Conservation (phyloP, 2,329 filamentous ascomycete species). For the Orbilia brochopaga region DNA sequence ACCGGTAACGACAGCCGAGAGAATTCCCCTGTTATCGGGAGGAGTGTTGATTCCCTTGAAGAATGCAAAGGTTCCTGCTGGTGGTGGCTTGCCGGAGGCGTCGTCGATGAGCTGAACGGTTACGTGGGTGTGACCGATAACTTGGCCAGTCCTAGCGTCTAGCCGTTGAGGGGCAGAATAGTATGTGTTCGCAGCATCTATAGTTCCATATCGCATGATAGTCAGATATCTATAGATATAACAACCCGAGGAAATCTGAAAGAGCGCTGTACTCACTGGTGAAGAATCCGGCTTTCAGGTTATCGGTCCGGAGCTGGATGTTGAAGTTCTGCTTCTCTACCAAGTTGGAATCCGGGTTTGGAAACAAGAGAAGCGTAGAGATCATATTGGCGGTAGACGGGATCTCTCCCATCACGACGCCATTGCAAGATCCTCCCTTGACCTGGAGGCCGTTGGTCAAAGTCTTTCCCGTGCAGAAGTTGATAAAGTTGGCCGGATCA, state of each 20-base stretch:
- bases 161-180: slow-evolving; percentile 67
- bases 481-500: slow-evolving; percentile 68
- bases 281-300: slow-evolving; percentile 67
- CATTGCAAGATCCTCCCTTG: slow-evolving; percentile 68
- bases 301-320: slow-evolving; percentile 63
- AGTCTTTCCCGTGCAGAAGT: slow-evolving; percentile 65
- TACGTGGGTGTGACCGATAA: slow-evolving; percentile 68
- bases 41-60: slow-evolving; percentile 72
- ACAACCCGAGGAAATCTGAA: background rate
- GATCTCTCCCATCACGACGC: slow-evolving; percentile 67
- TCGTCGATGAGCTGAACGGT: slow-evolving; percentile 65
- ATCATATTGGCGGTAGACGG: slow-evolving; percentile 66
- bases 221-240: slow-evolving; percentile 12
- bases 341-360: slow-evolving; percentile 63
- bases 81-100: slow-evolving; percentile 56
- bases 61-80: slow-evolving; percentile 66
- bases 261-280: slow-evolving; percentile 59
- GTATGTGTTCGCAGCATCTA: slow-evolving; percentile 65
- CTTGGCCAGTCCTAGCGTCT: slow-evolving; percentile 59
- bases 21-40: slow-evolving; percentile 65
- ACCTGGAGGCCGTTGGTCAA: slow-evolving; percentile 69
- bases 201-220: background rate
- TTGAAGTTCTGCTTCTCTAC: slow-evolving; percentile 62
- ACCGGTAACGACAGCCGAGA: slow-evolving; percentile 64
- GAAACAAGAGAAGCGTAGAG: slow-evolving; percentile 64